These are phyloP conservation scores for Rehmannia glutinosa DNA, from an alignment of 257 asterid species.

Conservation along the genomic window DNA sequence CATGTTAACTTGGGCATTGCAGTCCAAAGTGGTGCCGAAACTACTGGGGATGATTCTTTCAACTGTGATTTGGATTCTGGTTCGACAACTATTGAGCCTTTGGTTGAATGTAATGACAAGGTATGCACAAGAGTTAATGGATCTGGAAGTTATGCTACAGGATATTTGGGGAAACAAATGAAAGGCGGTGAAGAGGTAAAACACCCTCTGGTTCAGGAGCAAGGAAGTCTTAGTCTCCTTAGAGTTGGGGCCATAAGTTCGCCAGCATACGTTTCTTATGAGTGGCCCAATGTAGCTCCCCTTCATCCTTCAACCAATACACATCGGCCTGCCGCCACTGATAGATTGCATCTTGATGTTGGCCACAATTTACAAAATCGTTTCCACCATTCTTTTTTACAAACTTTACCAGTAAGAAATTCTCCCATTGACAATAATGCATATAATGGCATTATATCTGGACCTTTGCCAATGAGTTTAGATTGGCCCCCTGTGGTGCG, in stretches of 20 bases:
- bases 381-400: constrained; percentile 76
- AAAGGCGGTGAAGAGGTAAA: constrained; percentile 41
- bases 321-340: constrained; percentile 88
- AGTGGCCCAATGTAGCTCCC: constrained; percentile 88
- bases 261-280: constrained; percentile 71
- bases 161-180: constrained; percentile 36
- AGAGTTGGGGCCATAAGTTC: constrained; percentile 60
- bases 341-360: constrained; percentile 96
- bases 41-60: constrained; percentile 26
- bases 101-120: constrained; percentile 32
- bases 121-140: constrained; percentile 13
- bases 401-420: constrained; percentile 67
- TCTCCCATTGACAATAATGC: constrained; percentile 56
- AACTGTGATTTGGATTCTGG: constrained; percentile 28
- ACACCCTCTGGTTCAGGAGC: constrained; percentile 41
- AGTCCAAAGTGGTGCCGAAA: constrained; percentile 27
- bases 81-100: constrained; percentile 32
- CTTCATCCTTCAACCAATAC: constrained; percentile 48
- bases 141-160: constrained; percentile 26
- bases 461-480: constrained; percentile 73
- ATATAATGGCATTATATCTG: constrained; percentile 55
- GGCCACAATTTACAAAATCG: constrained; percentile 87
- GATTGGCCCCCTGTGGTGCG: constrained; percentile 90
- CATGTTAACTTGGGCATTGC: constrained; percentile 22
- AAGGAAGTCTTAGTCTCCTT: constrained; percentile 45